A percentile compares a stretch with the other conserved stretches of the same genome.
phyloP scores from a whole-genome alignment of 2,329 filamentous ascomycete genomes.

The Aspergillus sp. region DNA sequence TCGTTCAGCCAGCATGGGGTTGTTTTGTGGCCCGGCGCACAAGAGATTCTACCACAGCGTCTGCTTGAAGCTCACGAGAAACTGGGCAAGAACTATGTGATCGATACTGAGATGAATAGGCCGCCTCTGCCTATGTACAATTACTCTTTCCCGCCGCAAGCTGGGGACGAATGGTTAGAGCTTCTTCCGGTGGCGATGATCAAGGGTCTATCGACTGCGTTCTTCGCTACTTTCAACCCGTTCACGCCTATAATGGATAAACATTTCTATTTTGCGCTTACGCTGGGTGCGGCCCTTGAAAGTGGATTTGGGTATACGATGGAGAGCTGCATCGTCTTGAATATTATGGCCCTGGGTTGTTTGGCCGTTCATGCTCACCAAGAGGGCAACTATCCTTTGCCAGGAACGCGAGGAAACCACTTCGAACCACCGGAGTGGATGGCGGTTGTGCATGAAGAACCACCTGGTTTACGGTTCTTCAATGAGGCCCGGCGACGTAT shows the following conservation, averaged over 20 bases:
- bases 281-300: slow-evolving; percentile 49
- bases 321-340: slow-evolving; percentile 53
- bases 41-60: slow-evolving; percentile 43
- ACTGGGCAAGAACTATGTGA: slow-evolving; percentile 51
- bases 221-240: slow-evolving; percentile 56
- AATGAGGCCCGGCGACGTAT: slow-evolving; percentile 55
- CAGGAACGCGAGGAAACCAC: slow-evolving; percentile 33
- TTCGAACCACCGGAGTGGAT: slow-evolving; percentile 42
- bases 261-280: slow-evolving; percentile 52
- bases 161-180: slow-evolving; percentile 46
- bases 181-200: slow-evolving; percentile 49
- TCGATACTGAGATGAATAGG: slow-evolving; percentile 50
- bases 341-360: slow-evolving; percentile 53
- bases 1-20: slow-evolving; percentile 55
- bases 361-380: slow-evolving; percentile 51
- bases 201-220: slow-evolving; percentile 54
- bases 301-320: slow-evolving; percentile 53
- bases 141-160: slow-evolving; percentile 36
- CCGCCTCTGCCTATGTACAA: slow-evolving; percentile 44
- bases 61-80: slow-evolving; percentile 39
- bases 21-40: slow-evolving; percentile 50
- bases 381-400: slow-evolving; percentile 49
- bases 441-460: slow-evolving; percentile 39
- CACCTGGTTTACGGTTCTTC: slow-evolving; percentile 53
- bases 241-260: slow-evolving; percentile 55